Conservation (phyloP, 345 rosid genomes). For the Citrus reticulata region DNA sequence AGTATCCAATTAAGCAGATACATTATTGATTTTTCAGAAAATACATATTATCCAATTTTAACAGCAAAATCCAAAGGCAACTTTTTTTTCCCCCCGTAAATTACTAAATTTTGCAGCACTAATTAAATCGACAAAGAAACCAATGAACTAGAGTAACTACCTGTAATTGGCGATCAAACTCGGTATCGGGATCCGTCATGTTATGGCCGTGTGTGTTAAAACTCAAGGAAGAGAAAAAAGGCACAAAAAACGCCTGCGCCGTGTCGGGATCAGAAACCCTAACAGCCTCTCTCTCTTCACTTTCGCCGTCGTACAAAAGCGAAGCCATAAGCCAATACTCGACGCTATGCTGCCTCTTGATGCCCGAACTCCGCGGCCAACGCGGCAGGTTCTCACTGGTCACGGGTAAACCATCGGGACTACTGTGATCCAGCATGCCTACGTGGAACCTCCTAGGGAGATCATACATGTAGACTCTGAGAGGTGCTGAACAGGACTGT, state of each 20-base stretch:
- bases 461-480: constrained; percentile 86
- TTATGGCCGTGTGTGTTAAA: constrained; percentile 81
- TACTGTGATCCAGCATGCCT: constrained; percentile 59
- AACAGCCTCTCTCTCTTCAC: constrained; percentile 52
- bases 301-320: constrained; percentile 47
- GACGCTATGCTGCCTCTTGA: constrained; percentile 78
- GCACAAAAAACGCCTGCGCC: constrained; percentile 85
- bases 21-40: background rate
- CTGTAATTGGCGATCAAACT: constrained; percentile 83
- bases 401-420: constrained; percentile 45
- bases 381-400: constrained; percentile 57
- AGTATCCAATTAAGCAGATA: background rate
- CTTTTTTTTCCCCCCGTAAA: background rate
- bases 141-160: constrained; percentile 27
- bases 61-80: background rate
- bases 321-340: constrained; percentile 99
- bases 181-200: constrained; percentile 97
- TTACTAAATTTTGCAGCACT: background rate
- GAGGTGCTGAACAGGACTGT: constrained; percentile 34
- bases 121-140: background rate
- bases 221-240: constrained; percentile 90
- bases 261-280: constrained; percentile 93
- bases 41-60: background rate
- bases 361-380: constrained; percentile 66
- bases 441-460: constrained; percentile 81